phyloP scores from a whole-genome alignment of 108 stramenopile species.

The Cyclotella choctawhatcheeana region DNA sequence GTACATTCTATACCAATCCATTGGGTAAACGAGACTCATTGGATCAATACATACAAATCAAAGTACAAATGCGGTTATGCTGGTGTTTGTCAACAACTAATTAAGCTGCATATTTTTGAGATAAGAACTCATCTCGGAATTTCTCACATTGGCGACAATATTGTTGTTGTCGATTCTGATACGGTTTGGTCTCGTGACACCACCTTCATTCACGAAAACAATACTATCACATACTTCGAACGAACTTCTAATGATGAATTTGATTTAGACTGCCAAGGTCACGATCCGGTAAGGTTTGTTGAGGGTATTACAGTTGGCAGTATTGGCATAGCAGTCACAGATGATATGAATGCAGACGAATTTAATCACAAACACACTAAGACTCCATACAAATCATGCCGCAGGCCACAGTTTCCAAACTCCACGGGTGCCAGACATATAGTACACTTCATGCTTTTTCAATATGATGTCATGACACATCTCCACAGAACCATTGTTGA shows the following conservation, averaged over 20 bases:
- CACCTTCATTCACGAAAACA: slow-evolving; percentile 27
- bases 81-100: slow-evolving; percentile 35
- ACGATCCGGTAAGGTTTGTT: slow-evolving; percentile 34
- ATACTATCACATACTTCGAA: slow-evolving; percentile 41
- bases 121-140: slow-evolving; percentile 12
- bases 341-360: background rate
- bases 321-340: background rate
- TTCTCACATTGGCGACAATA: slow-evolving; percentile 24
- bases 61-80: slow-evolving; percentile 24
- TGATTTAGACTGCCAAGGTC: background rate
- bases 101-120: slow-evolving; percentile 45
- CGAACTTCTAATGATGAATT: background rate
- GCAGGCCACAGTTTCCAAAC: slow-evolving; percentile 18
- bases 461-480: slow-evolving; percentile 43
- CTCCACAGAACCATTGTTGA: slow-evolving; percentile 13
- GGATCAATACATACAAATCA: slow-evolving; percentile 21
- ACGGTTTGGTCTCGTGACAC: slow-evolving; percentile 40
- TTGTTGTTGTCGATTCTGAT: slow-evolving; percentile 38
- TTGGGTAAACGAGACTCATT: slow-evolving; percentile 49
- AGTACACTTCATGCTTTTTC: slow-evolving; percentile 47
- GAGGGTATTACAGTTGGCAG: slow-evolving; percentile 27
- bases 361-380: slow-evolving; percentile 11
- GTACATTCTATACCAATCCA: slow-evolving; percentile 14
- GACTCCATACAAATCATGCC: slow-evolving; percentile 40
- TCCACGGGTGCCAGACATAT: slow-evolving; percentile 39